phyloP scores from a whole-genome alignment of 805 yeast species.

The Candida mattraensis region DNA sequence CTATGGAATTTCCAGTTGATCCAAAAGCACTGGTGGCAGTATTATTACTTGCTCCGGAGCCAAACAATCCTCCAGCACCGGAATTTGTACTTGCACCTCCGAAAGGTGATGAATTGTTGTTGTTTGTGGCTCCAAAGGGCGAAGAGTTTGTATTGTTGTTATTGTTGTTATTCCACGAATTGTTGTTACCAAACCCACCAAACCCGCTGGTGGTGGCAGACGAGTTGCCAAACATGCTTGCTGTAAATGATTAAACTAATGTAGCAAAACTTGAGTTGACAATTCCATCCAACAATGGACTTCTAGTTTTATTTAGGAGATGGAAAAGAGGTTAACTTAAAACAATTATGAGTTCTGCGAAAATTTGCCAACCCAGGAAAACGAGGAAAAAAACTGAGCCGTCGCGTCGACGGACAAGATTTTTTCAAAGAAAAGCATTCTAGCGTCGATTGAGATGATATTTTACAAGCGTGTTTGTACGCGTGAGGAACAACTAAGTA shows the following conservation, averaged over 20 bases:
- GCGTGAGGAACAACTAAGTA: too few relatives aligned
- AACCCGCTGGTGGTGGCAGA: conserved; percentile 45
- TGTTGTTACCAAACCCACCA: conserved; percentile 42
- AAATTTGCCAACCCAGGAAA: too few relatives aligned
- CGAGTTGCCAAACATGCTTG: conserved; percentile 47
- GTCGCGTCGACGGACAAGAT: too few relatives aligned
- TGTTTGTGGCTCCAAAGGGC: conserved; percentile 24
- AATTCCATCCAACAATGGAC: too few relatives aligned
- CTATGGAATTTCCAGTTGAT: conserved; percentile 21
- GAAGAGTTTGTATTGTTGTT: conserved; percentile 15
- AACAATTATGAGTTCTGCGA: too few relatives aligned
- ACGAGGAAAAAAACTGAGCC: too few relatives aligned
- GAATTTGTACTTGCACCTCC: conserved; percentile 27
- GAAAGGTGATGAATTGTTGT: conserved; percentile 23
- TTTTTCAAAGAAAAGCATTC: too few relatives aligned
- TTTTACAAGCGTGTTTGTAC: too few relatives aligned
- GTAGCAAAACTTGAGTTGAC: too few relatives aligned
- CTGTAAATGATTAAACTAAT: conserved; percentile 3
- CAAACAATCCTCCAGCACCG: conserved; percentile 21
- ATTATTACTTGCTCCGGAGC: conserved; percentile 23
- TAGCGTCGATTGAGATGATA: too few relatives aligned
- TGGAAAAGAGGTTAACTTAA: too few relatives aligned
- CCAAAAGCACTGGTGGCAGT: conserved; percentile 39
- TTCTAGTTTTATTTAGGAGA: too few relatives aligned
- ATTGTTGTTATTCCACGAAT: conserved; percentile 12